Percentiles rank a stretch among this genome's conserved stretches.
These are phyloP conservation scores for Solanum chaucha DNA, from an alignment of 257 asterid species.

Conservation along the genomic window DNA sequence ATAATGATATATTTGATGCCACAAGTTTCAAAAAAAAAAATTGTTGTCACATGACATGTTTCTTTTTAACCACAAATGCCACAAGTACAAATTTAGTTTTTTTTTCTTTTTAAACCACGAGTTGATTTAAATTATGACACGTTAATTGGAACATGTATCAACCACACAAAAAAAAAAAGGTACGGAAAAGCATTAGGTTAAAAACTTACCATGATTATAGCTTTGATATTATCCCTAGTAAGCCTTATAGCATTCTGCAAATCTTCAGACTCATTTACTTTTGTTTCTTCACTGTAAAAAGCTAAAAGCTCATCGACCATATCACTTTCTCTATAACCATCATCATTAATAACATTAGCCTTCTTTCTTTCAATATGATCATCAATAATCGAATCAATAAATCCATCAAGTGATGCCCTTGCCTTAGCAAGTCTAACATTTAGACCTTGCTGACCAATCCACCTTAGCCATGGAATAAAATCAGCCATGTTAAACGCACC, in stretches of 20 bases:
- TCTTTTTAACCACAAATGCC: background rate
- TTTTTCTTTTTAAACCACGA: background rate
- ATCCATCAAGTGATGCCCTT: constrained; percentile 63
- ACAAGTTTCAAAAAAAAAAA: background rate
- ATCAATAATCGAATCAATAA: constrained; percentile 59
- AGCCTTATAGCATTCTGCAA: constrained; percentile 56
- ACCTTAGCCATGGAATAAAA: constrained; percentile 55
- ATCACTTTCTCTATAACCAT: constrained; percentile 29
- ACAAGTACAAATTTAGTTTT: background rate
- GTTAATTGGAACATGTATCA: background rate
- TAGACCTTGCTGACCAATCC: constrained; percentile 68
- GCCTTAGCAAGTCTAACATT: constrained; percentile 36
- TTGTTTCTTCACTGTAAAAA: constrained; percentile 49
- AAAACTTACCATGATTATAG: constrained; percentile 71
- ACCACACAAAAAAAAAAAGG: background rate
- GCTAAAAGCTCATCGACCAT: constrained; percentile 92
- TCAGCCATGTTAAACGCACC: constrained; percentile 81
- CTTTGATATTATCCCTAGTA: constrained; percentile 65
- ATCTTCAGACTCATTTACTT: constrained; percentile 47
- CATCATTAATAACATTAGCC: background rate
- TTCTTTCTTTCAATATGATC: constrained; percentile 48
- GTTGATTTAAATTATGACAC: background rate
- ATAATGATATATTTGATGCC: background rate
- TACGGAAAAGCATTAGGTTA: background rate
- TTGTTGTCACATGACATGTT: background rate